A percentile compares a stretch with the other conserved stretches of the same genome.
Conservation (phyloP, 2,329 filamentous ascomycete species). For the Xylariaceae sp. region DNA sequence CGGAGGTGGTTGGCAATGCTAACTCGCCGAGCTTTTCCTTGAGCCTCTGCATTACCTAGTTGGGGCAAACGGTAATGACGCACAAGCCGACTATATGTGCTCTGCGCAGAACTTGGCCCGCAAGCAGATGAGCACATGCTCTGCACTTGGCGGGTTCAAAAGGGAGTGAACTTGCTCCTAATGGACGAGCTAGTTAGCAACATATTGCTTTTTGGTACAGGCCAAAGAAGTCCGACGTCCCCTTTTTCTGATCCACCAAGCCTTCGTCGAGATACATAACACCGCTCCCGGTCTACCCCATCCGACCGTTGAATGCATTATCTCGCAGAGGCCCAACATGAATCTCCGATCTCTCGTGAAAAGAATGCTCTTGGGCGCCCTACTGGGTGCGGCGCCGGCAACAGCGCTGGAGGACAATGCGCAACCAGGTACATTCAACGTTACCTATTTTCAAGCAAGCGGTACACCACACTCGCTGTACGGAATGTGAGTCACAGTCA, state of each 20-base stretch:
- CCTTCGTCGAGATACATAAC: not conserved
- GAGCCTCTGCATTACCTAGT: no score
- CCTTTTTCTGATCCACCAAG: not conserved
- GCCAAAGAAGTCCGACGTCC: not conserved
- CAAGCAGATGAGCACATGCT: not conserved
- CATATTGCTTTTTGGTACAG: not conserved
- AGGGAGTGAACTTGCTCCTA: not conserved
- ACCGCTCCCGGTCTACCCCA: not conserved
- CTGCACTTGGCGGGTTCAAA: not conserved
- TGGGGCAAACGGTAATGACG: no score
- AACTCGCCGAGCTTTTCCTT: no score
- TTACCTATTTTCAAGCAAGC: slow-evolving; percentile 19
- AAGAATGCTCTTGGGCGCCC: slow-evolving; percentile 10
- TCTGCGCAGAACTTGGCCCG: no score
- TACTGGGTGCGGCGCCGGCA: slow-evolving; percentile 7
- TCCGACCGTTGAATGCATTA: not conserved
- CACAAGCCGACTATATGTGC: no score
- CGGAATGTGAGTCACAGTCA: slow-evolving; percentile 17
- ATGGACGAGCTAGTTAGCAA: not conserved
- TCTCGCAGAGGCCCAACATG: not conserved
- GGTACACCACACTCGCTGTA: slow-evolving; percentile 21
- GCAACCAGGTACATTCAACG: slow-evolving; percentile 4
- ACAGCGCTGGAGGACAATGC: not conserved
- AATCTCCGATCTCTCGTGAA: not conserved
- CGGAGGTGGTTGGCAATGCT: no score